A percentile compares a stretch with the other conserved stretches of the same genome.
Conservation (phyloP, 2,329 filamentous ascomycete genomes). For the Nigrospora sphaerica region DNA sequence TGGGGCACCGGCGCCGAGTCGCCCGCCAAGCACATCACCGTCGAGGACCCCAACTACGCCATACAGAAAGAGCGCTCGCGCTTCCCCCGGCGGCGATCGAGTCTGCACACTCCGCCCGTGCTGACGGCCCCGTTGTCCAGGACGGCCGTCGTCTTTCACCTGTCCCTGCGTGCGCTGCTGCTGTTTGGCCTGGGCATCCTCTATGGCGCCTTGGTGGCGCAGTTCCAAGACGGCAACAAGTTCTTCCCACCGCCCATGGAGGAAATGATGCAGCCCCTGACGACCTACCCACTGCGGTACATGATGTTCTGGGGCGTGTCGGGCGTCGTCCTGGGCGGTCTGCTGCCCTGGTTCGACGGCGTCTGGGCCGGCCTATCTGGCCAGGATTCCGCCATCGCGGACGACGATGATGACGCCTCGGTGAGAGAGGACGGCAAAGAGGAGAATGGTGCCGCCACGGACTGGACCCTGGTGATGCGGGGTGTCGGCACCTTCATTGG, state of each 20-base stretch:
- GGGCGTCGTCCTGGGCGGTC: conserved; percentile 68
- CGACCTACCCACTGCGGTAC: conserved; percentile 54
- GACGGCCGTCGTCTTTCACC: conserved; percentile 34
- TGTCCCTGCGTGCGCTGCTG: conserved; percentile 51
- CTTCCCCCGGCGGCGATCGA: conserved; percentile 27
- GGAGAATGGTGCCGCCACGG: conserved; percentile 32
- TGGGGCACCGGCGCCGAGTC: conserved; percentile 75
- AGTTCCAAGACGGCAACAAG: conserved; percentile 64
- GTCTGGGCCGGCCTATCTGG: conserved; percentile 57
- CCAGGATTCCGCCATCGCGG: conserved; percentile 12
- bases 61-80: conserved; percentile 19
- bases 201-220: conserved; percentile 76
- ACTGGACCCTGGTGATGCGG: conserved; percentile 64
- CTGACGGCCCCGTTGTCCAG: conserved; percentile 17
- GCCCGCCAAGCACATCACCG: conserved; percentile 40
- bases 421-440: conserved; percentile 20
- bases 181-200: conserved; percentile 74
- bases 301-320: conserved; percentile 74
- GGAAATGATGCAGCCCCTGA: conserved; percentile 27
- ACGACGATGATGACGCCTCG: conserved; percentile 13
- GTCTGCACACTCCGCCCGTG: conserved; percentile 17
- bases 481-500: conserved; percentile 55
- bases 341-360: conserved; percentile 79
- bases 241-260: conserved; percentile 55
- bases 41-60: conserved; percentile 18